Evolutionary conservation across 192 early-diverging fungal species (phyloP).

Genomic region (Mortierella claussenii): DNA sequence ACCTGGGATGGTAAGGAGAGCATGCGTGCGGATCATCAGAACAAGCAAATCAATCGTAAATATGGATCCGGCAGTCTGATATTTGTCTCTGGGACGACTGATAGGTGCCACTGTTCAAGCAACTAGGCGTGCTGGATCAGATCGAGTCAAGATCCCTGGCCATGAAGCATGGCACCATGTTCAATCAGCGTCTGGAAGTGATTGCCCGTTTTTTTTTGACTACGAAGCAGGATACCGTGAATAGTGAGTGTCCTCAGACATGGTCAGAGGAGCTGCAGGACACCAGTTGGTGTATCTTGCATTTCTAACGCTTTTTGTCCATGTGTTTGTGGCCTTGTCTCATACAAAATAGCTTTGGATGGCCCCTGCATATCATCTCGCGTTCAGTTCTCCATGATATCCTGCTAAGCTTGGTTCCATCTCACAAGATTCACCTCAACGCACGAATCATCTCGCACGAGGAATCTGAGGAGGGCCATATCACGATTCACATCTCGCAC

Average conservation of each 20-base stretch:
- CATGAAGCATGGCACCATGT: not conserved
- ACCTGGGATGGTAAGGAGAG: not conserved
- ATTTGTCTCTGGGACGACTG: no score
- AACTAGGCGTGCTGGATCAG: not conserved
- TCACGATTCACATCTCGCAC: not conserved
- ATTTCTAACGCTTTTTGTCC: no score
- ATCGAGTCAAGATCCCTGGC: not conserved
- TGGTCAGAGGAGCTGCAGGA: no score
- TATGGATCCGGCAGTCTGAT: not conserved
- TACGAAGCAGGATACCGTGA: no score
- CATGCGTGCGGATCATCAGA: no score
- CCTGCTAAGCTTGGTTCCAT: not conserved
- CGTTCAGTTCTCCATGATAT: not conserved
- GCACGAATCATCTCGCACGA: not conserved
- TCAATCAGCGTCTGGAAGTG: not conserved
- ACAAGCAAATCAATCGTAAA: not conserved
- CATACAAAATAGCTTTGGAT: not conserved
- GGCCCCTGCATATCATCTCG: not conserved
- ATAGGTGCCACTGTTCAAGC: not conserved
- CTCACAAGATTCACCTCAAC: not conserved
- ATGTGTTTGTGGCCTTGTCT: no score
- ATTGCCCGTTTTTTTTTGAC: no score
- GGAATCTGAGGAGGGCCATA: not conserved
- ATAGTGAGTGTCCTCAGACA: no score
- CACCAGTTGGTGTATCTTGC: no score